Evolutionary conservation across 306 rosid species (phyloP).

Genomic region (Casuarina cunninghamiana): DNA sequence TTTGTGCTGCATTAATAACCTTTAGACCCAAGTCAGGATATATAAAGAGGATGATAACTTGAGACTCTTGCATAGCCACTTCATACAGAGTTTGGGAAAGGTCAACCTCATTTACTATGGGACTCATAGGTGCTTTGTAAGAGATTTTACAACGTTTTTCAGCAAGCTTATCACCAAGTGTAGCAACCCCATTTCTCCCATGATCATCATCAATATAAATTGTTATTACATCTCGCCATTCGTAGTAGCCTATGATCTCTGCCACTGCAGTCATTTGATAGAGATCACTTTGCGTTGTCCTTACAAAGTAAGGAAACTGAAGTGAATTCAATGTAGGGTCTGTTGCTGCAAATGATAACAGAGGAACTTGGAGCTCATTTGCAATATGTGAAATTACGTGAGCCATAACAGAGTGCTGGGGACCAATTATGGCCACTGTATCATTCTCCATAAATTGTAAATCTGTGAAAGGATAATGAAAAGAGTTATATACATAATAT

Average conservation of each 20-base stretch:
- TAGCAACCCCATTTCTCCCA: conserved; percentile 82
- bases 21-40: conserved; percentile 41
- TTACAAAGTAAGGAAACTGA: conserved; percentile 81
- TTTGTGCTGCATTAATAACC: conserved; percentile 59
- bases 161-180: conserved; percentile 69
- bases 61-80: conserved; percentile 76
- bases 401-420: conserved; percentile 78
- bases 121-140: conserved; percentile 66
- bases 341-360: conserved; percentile 71
- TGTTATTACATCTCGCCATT: conserved; percentile 85
- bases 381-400: conserved; percentile 90
- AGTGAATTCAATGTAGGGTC: conserved; percentile 92
- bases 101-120: conserved; percentile 43
- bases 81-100: conserved; percentile 65
- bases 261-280: conserved; percentile 85
- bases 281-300: conserved; percentile 68
- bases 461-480: conserved; percentile 39
- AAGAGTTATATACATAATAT: background rate
- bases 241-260: conserved; percentile 57
- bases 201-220: conserved; percentile 81
- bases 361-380: conserved; percentile 79
- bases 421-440: conserved; percentile 89
- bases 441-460: conserved; percentile 65
- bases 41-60: conserved; percentile 65
- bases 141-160: conserved; percentile 83